Evolutionary conservation across 2,329 filamentous ascomycete species (phyloP).

Genomic region (Ophiostoma pallidulum): DNA sequence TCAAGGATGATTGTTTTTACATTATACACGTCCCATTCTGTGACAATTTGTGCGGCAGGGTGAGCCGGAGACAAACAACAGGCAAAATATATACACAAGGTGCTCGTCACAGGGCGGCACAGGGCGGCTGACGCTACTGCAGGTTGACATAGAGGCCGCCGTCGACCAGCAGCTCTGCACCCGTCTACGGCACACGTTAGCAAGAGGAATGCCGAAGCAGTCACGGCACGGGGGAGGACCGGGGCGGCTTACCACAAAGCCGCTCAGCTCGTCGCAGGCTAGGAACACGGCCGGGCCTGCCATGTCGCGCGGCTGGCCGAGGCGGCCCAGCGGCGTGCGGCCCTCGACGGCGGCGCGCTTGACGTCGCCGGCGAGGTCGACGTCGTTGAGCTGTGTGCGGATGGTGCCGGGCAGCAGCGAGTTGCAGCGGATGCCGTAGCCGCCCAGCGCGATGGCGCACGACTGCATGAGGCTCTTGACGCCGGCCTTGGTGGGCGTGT

Average conservation of each 20-base stretch:
- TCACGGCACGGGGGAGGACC: no score
- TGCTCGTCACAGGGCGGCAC: no score
- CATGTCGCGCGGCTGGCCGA: constrained; percentile 52
- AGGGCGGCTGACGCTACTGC: constrained; percentile 28
- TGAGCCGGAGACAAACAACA: no score
- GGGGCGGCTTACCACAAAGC: constrained; percentile 44
- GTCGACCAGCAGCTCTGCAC: constrained; percentile 62
- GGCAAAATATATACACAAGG: no score
- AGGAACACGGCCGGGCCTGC: constrained; percentile 64
- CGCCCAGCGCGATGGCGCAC: constrained; percentile 55
- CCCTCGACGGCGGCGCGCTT: constrained; percentile 60
- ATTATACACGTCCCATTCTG: no score
- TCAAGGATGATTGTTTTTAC: no score
- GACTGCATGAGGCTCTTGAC: constrained; percentile 60
- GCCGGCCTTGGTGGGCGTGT: constrained; percentile 65
- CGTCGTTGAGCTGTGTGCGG: constrained; percentile 59
- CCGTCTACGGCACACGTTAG: constrained; percentile 34
- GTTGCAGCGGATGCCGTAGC: constrained; percentile 59
- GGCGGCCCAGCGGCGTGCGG: constrained; percentile 54
- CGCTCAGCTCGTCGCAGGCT: constrained; percentile 54
- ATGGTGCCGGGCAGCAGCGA: constrained; percentile 62
- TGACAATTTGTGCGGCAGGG: no score
- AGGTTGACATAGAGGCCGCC: constrained; percentile 66
- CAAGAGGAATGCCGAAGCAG: not conserved
- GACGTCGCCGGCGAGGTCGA: constrained; percentile 52